Evolutionary conservation across 805 yeast species (phyloP).

Genomic region (Debaryomyces tyrocola): DNA sequence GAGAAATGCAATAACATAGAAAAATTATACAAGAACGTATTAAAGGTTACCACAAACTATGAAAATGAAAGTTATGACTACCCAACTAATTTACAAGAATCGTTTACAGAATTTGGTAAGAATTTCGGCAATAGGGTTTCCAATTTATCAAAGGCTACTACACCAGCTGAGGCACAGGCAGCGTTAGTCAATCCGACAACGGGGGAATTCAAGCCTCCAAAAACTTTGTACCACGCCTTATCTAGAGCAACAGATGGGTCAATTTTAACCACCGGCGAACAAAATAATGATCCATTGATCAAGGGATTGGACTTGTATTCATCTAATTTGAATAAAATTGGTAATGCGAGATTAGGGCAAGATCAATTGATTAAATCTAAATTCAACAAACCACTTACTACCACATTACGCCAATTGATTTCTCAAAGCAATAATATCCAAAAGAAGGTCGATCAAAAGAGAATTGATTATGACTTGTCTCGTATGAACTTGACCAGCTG

Average conservation of each 20-base stretch:
- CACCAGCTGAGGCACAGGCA: conserved; percentile 82
- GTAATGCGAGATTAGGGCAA: conserved; percentile 80
- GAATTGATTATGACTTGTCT: conserved; percentile 78
- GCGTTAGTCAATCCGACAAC: conserved; percentile 48
- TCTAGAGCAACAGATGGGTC: conserved; percentile 70
- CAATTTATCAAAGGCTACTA: conserved; percentile 67
- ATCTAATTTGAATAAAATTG: conserved; percentile 69
- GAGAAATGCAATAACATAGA: conserved; percentile 41
- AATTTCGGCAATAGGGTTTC: conserved; percentile 62
- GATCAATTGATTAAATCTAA: conserved; percentile 69
- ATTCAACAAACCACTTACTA: conserved; percentile 66
- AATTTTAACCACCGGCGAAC: conserved; percentile 37
- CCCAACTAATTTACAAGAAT: conserved; percentile 73
- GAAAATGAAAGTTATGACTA: conserved; percentile 82
- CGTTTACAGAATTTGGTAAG: conserved; percentile 71
- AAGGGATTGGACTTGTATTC: conserved; percentile 67
- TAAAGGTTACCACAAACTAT: conserved; percentile 50
- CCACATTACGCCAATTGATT: conserved; percentile 60
- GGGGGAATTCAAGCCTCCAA: conserved; percentile 58
- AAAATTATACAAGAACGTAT: conserved; percentile 40
- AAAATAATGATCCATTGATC: conserved; percentile 49
- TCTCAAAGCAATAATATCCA: conserved; percentile 67
- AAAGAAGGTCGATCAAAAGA: conserved; percentile 71
- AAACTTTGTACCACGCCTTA: conserved; percentile 80
- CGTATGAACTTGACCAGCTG: conserved; percentile 46